Base-by-base conservation (phyloP, 345 rosid species). In the Moricandia moricandioides region DNA sequence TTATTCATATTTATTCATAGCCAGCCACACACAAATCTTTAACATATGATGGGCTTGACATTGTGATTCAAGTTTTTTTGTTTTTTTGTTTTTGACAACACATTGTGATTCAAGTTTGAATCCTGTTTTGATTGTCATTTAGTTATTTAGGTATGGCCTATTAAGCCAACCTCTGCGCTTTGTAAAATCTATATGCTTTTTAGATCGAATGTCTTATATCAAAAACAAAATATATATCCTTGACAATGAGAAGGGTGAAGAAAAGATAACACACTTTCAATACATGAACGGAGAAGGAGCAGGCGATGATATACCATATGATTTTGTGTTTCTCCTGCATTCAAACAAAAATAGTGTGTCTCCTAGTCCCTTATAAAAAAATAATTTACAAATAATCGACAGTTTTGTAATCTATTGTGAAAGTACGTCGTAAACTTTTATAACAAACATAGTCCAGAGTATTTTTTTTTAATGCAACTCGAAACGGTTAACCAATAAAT, bases 201-300 rank as follows among this genome's bases (percentile, higher is more conserved):
- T n/a, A n/a, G n/a, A n/a, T n/a, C n/a, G n/a, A n/a, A n/a, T n/a
- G n/a, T n/a, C n/a, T n/a, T n/a, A n/a, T n/a, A 49, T 49, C 55
- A 49, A 49, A 47, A 49, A 14, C 21, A 49, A 49, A 12, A 47
- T 51, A 51, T 51, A 17, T 16, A 51, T 51, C 56, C 7, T 51
- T 51, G 56, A 51, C 56, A 51, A 51, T 17, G 56, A 51, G 10
- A 51, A 51, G 1, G 4, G 1, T 51, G 56, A 51, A 8, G 56
- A 39, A 40, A 11, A 39, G 52, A n/a, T n/a, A 45, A 45, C 65
- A 40, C 39, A 54, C 58, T 40, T 40, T 70, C 9, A 57, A 58
- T 40, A 59, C 74, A 70, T 70, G 45, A 45, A 71, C 33, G 59
- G 47, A 29, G 74, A 70, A 17, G 58, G 31, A 60, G 45, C 21